Evolutionary conservation across 2,329 filamentous ascomycete genomes (phyloP).

Genomic region (Monilinia fructicola): DNA sequence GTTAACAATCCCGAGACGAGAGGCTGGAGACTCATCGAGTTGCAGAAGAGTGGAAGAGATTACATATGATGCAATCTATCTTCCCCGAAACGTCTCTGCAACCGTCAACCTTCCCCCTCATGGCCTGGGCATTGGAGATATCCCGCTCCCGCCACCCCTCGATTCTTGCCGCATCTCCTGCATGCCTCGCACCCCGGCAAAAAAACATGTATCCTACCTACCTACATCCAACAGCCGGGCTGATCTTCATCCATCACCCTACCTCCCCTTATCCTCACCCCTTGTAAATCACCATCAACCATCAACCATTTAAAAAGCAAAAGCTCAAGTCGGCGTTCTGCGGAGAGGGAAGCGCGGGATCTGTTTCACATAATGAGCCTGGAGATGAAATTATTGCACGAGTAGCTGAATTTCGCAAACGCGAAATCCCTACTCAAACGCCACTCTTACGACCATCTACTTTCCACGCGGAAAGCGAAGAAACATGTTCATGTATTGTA

Average conservation of each 20-base stretch:
- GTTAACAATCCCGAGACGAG: constrained; percentile 95
- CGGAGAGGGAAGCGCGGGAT: neutral
- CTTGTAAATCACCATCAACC: neutral
- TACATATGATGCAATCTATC: constrained; percentile 59
- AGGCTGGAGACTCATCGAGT: constrained; percentile 95
- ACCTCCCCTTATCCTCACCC: neutral
- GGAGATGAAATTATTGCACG: neutral
- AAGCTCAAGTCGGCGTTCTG: neutral
- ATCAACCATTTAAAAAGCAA: neutral
- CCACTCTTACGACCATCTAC: constrained; percentile 11
- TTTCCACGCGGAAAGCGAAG: neutral
- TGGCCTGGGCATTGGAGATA: neutral
- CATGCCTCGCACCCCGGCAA: neutral
- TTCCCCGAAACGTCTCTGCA: neutral
- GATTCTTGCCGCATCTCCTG: neutral
- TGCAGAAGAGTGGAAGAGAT: constrained; percentile 97
- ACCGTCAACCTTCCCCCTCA: neutral
- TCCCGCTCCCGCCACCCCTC: neutral
- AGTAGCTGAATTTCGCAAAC: neutral
- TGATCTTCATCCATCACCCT: too few relatives aligned
- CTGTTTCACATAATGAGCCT: neutral
- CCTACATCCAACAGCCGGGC: neutral
- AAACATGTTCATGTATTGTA: constrained; percentile 13
- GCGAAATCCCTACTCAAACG: neutral
- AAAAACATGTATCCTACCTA: neutral